These are phyloP conservation scores for Penicillium expansum DNA, from an alignment of 2,329 filamentous ascomycete species.

Conservation along the genomic window DNA sequence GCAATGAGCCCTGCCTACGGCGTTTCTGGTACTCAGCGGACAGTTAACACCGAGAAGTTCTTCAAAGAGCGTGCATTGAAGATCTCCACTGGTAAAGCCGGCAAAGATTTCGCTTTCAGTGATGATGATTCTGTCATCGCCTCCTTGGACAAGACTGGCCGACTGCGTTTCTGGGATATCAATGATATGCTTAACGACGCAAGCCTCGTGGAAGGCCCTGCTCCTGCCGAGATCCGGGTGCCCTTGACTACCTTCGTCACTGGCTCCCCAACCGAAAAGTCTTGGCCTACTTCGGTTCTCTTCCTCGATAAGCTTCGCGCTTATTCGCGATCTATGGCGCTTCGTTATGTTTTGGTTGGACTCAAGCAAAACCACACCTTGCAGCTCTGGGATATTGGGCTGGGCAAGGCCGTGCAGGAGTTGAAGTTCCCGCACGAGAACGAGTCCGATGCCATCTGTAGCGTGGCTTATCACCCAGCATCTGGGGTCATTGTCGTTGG, in stretches of 20 bases:
- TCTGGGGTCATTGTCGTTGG: constrained; percentile 93
- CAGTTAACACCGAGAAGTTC: constrained; percentile 83
- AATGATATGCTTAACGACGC: constrained; percentile 65
- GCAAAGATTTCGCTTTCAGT: constrained; percentile 97
- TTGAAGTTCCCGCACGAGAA: constrained; percentile 94
- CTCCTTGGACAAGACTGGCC: constrained; percentile 92
- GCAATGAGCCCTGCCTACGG: constrained; percentile 52
- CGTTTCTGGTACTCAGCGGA: constrained; percentile 51
- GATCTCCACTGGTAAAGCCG: constrained; percentile 95
- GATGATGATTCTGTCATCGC: constrained; percentile 93
- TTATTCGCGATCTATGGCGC: constrained; percentile 82
- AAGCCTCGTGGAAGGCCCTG: constrained; percentile 42
- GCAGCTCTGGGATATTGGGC: constrained; percentile 95
- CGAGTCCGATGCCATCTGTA: constrained; percentile 97
- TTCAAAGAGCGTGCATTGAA: constrained; percentile 83
- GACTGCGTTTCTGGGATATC: constrained; percentile 98
- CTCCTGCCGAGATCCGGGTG: constrained; percentile 72
- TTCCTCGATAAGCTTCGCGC: constrained; percentile 95
- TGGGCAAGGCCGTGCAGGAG: constrained; percentile 94
- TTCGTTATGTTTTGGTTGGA: constrained; percentile 93
- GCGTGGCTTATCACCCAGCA: constrained; percentile 86
- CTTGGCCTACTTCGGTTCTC: constrained; percentile 93
- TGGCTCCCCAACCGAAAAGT: constrained; percentile 84
- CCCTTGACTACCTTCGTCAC: constrained; percentile 84
- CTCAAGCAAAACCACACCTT: constrained; percentile 99